Evolutionary conservation across 2,329 filamentous ascomycete species (phyloP).

Genomic region (Stemphylium lycopersici): DNA sequence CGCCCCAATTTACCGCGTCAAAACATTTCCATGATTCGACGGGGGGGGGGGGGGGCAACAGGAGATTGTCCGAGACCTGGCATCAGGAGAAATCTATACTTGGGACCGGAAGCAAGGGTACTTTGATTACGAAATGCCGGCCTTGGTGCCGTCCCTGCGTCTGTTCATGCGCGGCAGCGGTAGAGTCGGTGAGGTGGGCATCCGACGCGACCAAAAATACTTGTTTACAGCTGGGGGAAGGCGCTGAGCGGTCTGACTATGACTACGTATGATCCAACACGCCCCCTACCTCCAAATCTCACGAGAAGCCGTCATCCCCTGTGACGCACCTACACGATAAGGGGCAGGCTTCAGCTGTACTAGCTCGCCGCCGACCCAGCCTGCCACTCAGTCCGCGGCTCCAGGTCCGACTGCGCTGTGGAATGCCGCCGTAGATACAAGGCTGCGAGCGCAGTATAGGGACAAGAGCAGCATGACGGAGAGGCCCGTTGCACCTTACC

Average conservation of each 20-base stretch:
- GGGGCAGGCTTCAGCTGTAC: neutral
- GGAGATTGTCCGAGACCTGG: neutral
- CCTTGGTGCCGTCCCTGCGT: slow-evolving; percentile 22
- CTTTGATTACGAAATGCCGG: slow-evolving; percentile 8
- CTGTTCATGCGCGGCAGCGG: slow-evolving; percentile 5
- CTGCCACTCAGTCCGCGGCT: neutral
- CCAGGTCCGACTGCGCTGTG: too few species aligned
- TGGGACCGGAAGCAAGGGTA: slow-evolving; percentile 7
- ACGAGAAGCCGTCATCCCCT: slow-evolving; percentile 19
- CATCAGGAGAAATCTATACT: slow-evolving; percentile 1
- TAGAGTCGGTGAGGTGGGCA: slow-evolving; percentile 5
- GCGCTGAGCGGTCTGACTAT: slow-evolving; percentile 7
- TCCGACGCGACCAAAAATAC: slow-evolving; percentile 3
- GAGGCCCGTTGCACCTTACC: slow-evolving; percentile 4
- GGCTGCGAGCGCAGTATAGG: too few species aligned
- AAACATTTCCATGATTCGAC: slow-evolving; percentile 21
- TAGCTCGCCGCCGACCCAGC: neutral
- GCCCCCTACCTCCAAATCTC: slow-evolving; percentile 11
- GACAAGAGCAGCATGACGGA: too few species aligned
- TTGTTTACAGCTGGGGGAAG: neutral
- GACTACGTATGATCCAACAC: slow-evolving; percentile 3
- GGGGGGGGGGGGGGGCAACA: slow-evolving; percentile 2
- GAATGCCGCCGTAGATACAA: neutral
- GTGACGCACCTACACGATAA: neutral
- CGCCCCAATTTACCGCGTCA: slow-evolving; percentile 17